Base-by-base conservation (phyloP, 2,329 filamentous ascomycete genomes). In the Phialemoniopsis sp. region DNA sequence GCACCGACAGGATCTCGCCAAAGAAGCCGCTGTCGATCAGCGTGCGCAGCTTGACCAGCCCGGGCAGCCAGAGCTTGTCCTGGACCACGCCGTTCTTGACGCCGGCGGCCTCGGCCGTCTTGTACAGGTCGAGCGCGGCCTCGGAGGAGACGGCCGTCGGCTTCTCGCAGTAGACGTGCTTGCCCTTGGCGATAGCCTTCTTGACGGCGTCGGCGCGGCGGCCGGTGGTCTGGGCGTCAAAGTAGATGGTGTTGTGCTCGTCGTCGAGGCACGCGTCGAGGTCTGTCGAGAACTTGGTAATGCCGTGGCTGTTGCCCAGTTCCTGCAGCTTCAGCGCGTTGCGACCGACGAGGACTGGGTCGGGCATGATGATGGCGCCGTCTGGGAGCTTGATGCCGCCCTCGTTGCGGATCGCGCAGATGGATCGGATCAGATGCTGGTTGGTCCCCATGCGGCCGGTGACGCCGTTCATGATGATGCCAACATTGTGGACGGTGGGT, bases 171-270 rank as follows among this genome's bases (percentile, higher is more conserved):
- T 39, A 39, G 31, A 39, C 31, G 16, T 39, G 37, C 21, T 39
- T 39, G 13, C 37, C 37, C 32, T 39, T 34, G 17, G 37, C 17
- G 19, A 39, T 39, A 13, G 37, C 37, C 18, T 34, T 78, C 38
- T 68, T 79, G 10, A 39, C 37, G 3, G 37, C 37, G 15, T 39
- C 37, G 37, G 5, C 5, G 5, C 37, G 18, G 19, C 37, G 31
- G 32, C 37, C 37, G 8, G 37, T 39, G 8, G 37, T 39, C 31
- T 39, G 37, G 13, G 37, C 37, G 32, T 39, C 37, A 32, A 39
- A 39, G 26, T 39, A 39, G 12, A 39, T 39, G 26, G 13, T 39
- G 37, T 39, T 34, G 14, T 21, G 13, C 8, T 31, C 31, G 18
- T 39, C 37, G 21, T 39, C 37, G 15, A 39, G 26, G 14, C 31